Evolutionary conservation across 306 rosid species (phyloP), one percentile per base, ranked within the genome.

Genomic region (Cicer arietinum): DNA sequence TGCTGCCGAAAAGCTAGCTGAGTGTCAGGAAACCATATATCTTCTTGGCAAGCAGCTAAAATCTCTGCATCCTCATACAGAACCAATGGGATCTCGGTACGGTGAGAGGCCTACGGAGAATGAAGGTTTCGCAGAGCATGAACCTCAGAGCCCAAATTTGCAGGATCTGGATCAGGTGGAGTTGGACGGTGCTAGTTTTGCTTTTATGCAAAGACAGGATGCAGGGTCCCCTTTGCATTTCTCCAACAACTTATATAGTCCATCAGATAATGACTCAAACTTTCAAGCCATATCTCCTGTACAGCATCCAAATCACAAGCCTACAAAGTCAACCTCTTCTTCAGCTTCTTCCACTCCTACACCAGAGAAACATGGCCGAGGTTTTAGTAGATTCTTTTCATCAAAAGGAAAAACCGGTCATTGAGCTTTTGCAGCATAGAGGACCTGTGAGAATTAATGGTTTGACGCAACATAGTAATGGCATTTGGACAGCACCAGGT

Each of bases 21-120:
- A 95, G 91, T 95, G 99, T 84, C 99, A 95, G 82, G 99, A 95
- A 90, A 92, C 98, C 69, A 95, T 95, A 80, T 90, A 77, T 80
- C 98, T 95, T 84, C 99, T 95, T 35, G 91, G 99, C 80, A 95
- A 86, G 87, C 98, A 95, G 85, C 77, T 95, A 76, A 89, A 88
- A 70, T 10, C 88, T 37, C 72, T 95, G 79, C 93, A 86, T 53
- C 98, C 98, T 66, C 96, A 86, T 76, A 70, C 90, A 53, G 97
- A 90, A 67, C 76, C 82, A 57, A 74, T 50, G 63, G 97, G 82
- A 40, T 85, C 89, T 75, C 80, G 87, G 6, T 57, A 17, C 72
- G 60, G 48, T 39, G 98, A 85, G 57, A 80, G 82, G 80, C 81
- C 78, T 77, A 85, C 85, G 5, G 89, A 80, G 70, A 82, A 39